Evolutionary conservation across 2,329 filamentous ascomycete genomes (phyloP), one percentile per base, ranked within the genome.

Genomic region (Emericellopsis atlantica): DNA sequence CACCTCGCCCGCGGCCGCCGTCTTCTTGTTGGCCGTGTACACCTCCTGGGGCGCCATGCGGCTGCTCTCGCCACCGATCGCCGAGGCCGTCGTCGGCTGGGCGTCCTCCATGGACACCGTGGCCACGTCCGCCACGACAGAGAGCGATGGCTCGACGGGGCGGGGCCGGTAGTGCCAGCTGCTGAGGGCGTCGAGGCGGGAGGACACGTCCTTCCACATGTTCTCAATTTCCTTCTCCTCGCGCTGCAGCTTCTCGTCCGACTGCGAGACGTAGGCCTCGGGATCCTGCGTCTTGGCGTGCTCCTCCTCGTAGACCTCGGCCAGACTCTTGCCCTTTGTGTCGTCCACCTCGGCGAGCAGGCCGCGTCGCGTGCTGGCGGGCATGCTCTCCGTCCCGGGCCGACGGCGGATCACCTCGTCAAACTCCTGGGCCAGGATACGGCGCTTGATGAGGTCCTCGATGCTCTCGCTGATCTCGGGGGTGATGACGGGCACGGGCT

Each of bases 81-180:
- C 79, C 35, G 84, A 84, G 9, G 26, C 26, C 1, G 82, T 86
- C 14, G 83, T 81, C 7, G 92, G 90, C 52, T 94, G 83, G 2
- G 88, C 90, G 55, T 98, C 92, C 66, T 98, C 92, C 84, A 96
- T 94, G 49, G 76, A 74, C 48, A 96, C 81, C 4, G 85, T 87
- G n/a, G 89, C 86, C 4, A 92, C 85, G 61, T 96, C 90, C 22
- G 86, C 75, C 29, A 95, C 82, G 42, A 95, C 84, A 35, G 85
- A 89, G 46, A 98, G 76, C 36, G 77, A 76, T n/a, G 86, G 78
- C 40, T 82, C 82, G 2, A 81, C 74, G 10, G 85, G 81, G 65
- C 89, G 93, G 41, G 92, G 92, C 61, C 86, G 89, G 74, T 95
- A 95, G 64, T 95, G 84, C 81, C 87, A 94, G 58, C 84, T 94